Evolutionary conservation across 345 rosid species (phyloP), one percentile per base, ranked within the genome.

Genomic region (Cardamine occulta): DNA sequence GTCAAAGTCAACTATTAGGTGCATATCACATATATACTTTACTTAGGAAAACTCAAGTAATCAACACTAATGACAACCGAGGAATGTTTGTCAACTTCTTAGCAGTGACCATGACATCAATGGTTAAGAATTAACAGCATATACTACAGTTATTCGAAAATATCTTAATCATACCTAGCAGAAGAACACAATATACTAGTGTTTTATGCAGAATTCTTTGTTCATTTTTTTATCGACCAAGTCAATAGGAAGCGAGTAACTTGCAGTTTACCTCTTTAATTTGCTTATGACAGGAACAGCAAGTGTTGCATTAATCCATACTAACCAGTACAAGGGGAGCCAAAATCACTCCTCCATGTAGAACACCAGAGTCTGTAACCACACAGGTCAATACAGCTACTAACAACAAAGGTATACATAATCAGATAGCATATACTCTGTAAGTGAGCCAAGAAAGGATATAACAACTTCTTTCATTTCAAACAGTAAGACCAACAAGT

Each of bases 321-420:
- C 24, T 1, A 34, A 59, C 26, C 28, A 4, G 0, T 32, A 55
- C n/a, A 32, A 10, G 11, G 54, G 28, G 19, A 18, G 68, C 62
- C 47, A 31, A 14, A 59, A 6, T 69, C 74, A 61, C 49, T 53
- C 70, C 6, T 44, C 42, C 62, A 2, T 21, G 67, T 58, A 8
- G 37, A 70, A 60, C 66, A 59, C 35, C 51, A 7, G 71, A 45
- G 45, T 35, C 35, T 47, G 67, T 55, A 64, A 48, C 34, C 60
- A 70, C 55, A 70, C 55, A 18, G 18, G 47, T 63, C 44, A 63
- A 65, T 47, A 19, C 28, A 74, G 55, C 35, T 60, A 68, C 48
- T 9, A 52, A 52, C 56, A 68, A 18, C 10, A 32, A 68, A 39
- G 18, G 53, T 67, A 26, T 47, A 26, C 45, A 35, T 10, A 37